Conservation (phyloP, 441 rosid species). For the Populus tomentosa region DNA sequence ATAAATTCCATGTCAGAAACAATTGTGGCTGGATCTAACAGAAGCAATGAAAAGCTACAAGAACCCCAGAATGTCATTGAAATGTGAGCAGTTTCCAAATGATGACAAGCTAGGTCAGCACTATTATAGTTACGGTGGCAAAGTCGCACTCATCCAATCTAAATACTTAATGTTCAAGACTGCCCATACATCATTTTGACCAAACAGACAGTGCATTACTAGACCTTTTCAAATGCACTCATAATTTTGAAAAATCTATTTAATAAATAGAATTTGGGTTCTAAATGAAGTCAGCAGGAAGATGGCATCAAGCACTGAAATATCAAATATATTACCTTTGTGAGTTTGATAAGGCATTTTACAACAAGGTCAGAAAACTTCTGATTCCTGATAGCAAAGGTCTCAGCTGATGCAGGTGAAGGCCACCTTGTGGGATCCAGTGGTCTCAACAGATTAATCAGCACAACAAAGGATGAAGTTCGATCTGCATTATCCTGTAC, state of each 20-base stretch:
- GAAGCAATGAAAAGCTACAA: neutral
- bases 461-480: constrained; percentile 93
- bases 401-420: constrained; percentile 75
- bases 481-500: constrained; percentile 98
- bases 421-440: constrained; percentile 98
- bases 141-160: neutral
- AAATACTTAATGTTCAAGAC: neutral
- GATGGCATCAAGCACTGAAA: neutral
- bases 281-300: neutral
- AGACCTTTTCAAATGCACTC: neutral
- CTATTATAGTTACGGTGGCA: neutral
- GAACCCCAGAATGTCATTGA: neutral
- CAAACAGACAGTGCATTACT: neutral
- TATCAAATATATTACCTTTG: constrained; percentile 58
- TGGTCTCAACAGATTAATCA: constrained; percentile 89
- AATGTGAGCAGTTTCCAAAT: neutral
- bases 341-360: constrained; percentile 96
- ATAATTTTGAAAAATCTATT: neutral
- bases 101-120: neutral
- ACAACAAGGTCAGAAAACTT: constrained; percentile 99
- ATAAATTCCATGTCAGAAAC: neutral
- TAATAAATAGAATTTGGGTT: neutral
- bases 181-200: neutral
- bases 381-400: constrained; percentile 80
- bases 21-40: neutral